Percentiles rank a stretch among this genome's conserved stretches.
Conservation (phyloP, 495 filamentous ascomycete species). For the Hypoxylon cercidicola region DNA sequence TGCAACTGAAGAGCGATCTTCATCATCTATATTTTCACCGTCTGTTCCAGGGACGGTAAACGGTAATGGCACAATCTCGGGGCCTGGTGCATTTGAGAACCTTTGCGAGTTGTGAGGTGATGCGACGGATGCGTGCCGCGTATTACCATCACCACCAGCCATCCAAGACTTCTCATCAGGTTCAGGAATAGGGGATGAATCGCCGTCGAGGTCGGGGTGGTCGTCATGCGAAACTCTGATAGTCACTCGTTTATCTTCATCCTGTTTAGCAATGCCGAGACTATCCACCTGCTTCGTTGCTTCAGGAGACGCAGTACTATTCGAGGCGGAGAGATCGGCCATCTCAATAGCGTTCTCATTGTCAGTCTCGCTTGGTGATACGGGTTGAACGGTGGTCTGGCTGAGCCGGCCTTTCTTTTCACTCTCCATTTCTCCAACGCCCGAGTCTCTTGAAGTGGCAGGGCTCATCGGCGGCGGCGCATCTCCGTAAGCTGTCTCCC, state of each 20-base stretch:
- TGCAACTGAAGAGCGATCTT: conserved; percentile 68
- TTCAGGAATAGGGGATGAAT: conserved; percentile 31
- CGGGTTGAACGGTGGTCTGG: conserved; percentile 32
- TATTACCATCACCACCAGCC: conserved; percentile 44
- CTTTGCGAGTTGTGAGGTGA: conserved; percentile 23
- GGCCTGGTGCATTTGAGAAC: conserved; percentile 33
- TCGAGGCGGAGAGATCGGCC: conserved; percentile 43
- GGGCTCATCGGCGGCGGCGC: conserved; percentile 43
- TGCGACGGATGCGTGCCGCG: conserved; percentile 31
- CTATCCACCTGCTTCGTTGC: conserved; percentile 45
- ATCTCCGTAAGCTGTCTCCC: conserved; percentile 83
- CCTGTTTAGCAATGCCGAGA: conserved; percentile 45
- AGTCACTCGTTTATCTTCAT: conserved; percentile 46
- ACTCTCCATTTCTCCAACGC: conserved; percentile 62
- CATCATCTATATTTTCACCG: conserved; percentile 49
- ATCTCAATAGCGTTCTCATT: conserved; percentile 50
- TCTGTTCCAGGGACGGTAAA: conserved; percentile 63
- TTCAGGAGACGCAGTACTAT: conserved; percentile 32
- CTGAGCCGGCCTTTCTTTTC: conserved; percentile 57
- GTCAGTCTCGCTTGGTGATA: conserved; percentile 40
- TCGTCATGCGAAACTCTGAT: conserved; percentile 56
- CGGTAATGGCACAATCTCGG: conserved; percentile 67
- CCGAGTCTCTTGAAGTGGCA: conserved; percentile 59
- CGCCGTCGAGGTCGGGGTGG: conserved; percentile 33
- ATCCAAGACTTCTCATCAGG: conserved; percentile 51